Evolutionary conservation across 2,329 filamentous ascomycete species (phyloP), one percentile per base, ranked within the genome.

Genomic region (Cercospora citrullina): DNA sequence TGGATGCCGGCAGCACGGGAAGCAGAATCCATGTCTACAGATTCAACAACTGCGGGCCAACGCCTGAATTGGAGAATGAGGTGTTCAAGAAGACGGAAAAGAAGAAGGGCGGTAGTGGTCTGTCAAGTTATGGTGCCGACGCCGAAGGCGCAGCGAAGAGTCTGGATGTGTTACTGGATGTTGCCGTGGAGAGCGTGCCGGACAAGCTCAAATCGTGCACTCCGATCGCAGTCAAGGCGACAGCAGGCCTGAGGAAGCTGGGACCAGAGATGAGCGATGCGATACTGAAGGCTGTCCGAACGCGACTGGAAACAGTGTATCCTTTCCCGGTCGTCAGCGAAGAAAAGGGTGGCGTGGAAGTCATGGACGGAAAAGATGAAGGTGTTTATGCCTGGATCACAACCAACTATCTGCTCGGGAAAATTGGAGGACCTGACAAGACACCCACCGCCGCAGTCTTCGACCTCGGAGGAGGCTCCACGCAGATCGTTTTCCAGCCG

Each of bases 311-410:
- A 82, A 92, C 89, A 23, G 87, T 89, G 68, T 99, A 96, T 77
- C 95, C 95, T 12, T 99, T 99, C 87, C 93, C 95, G 0, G 92
- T 99, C 51, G 91, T 99, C 65, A 90, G 92, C 12, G 86, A 89
- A 72, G 92, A 93, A 75, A 90, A 94, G 74, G 89, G 91, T 65
- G 95, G 96, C 66, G 93, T 99, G 30, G 88, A 93, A 71, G 96
- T 99, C 79, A 99, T 99, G 95, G 94, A 97, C 75, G 95, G 95
- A 70, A 93, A 92, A 61, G 92, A 97, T 77, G 95, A 99, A 83
- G 95, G 95, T 78, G 94, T 99, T 31, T 99, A 96, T 78, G 96
- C 95, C 63, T 99, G 95, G 95, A 96, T 99, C 79, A 99, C 95
- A 6, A 95, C 93, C 73, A 99, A 99, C 85, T 99, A 99, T 81